These are phyloP conservation scores for Pyrus betulifolia DNA, from an alignment of 306 rosid genomes.

Conservation along the genomic window DNA sequence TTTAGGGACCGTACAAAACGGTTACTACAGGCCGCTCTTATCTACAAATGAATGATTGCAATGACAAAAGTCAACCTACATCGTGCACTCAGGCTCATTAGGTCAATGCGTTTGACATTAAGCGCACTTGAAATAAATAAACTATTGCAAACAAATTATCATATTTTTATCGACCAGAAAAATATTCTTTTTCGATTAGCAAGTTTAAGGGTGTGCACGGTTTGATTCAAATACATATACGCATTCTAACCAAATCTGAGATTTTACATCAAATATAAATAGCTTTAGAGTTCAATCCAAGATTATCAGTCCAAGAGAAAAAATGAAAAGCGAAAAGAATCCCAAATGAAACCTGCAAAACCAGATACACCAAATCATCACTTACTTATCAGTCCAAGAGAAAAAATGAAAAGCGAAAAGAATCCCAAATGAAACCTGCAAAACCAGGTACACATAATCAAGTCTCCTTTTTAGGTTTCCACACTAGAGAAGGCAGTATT, in stretches of 20 bases:
- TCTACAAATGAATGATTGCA: neutral
- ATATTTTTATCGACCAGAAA: too few species aligned
- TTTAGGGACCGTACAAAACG: neutral
- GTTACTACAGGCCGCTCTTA: neutral
- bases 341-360: too few species aligned
- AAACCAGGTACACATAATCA: too few species aligned
- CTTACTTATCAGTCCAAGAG: neutral
- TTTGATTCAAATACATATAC: too few species aligned
- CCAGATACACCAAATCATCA: neutral
- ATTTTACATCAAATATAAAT: neutral
- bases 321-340: neutral
- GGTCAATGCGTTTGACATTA: neutral
- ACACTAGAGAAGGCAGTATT: too few species aligned
- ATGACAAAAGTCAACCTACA: neutral
- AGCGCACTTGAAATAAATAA: neutral
- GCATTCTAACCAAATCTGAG: too few species aligned
- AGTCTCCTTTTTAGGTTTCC: neutral
- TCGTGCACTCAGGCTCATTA: neutral
- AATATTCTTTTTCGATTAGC: too few species aligned
- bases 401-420: neutral
- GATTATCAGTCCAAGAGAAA: neutral
- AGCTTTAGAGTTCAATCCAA: neutral
- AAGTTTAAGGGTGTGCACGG: too few species aligned
- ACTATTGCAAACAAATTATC: neutral
- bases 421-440: too few species aligned